Base-by-base conservation (phyloP, 176 grass and related monocot species). In the Oryza nivara region DNA sequence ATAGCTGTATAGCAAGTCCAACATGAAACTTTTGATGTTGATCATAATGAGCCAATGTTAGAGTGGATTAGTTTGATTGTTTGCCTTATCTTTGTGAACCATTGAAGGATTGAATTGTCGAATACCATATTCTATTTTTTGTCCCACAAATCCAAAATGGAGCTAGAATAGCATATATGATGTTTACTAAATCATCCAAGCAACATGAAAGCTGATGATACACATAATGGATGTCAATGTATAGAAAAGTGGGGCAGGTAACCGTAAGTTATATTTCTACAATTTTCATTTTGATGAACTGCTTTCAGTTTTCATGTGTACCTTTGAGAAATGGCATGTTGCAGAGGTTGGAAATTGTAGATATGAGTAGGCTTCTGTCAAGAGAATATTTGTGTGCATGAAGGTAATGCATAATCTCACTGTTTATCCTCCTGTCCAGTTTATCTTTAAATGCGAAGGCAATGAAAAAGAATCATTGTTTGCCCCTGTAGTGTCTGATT, bases 1-100 rank as follows among this genome's bases (percentile, higher is more conserved):
- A 76, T 76, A 67, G 9, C 9, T 49, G 46, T 84, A 49, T 54
- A 84, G 60, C 3, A 34, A 75, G 44, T 84, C 19, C 72, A 67
- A 35, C 25, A 22, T 75, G 28, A 75, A 73, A 83, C 30, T 44
- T 43, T 65, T 65, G 52, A 65, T 65, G 40, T 15, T 83, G 36
- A 68, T 82, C 36, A 49, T 11, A 44, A 61, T 61, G 44, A 63
- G 14, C 44, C 32, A 73, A 72, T 12, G 13, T 19, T 71, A 1
- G 43, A 1, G 43, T 40, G 22, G 26, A 63, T 45, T 63, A 56
- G 10, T 82, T 72, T 72, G 64, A 7, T 56, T 54, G 46, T 19
- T 56, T 56, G 5, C 52, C 52, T 49, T 38, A 38, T 61, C 49
- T n/a, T 38, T n/a, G 65, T 70, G 17, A 71, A 61, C 36, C n/a